Evolutionary conservation across 495 filamentous ascomycete species (phyloP).

Genomic region (Lasiosphaeria hispida): DNA sequence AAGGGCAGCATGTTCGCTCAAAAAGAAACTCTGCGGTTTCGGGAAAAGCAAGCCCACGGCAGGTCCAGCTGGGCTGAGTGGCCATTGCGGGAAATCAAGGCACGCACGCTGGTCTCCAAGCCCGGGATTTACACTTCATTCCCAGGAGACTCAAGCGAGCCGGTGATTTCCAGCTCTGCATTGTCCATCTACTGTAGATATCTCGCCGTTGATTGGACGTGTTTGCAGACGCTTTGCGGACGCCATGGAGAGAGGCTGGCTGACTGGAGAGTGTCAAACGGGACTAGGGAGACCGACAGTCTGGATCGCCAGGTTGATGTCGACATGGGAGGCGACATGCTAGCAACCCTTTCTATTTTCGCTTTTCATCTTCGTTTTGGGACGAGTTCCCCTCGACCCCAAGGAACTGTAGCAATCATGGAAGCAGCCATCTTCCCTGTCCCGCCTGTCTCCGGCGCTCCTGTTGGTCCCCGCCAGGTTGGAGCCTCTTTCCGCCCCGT

Average conservation of each 20-base stretch:
- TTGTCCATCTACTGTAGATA: no score
- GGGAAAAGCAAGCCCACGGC: no score
- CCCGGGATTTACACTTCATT: no score
- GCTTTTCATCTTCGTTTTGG: background rate
- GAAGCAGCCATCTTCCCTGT: background rate
- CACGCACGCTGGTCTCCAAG: no score
- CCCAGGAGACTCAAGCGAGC: no score
- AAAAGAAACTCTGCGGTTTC: no score
- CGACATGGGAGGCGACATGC: conserved; percentile 3
- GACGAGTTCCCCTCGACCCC: background rate
- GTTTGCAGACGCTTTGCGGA: background rate
- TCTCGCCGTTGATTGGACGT: background rate
- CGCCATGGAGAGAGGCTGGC: background rate
- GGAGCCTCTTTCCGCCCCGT: background rate
- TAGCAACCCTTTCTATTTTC: background rate
- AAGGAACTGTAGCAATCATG: background rate
- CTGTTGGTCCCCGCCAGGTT: background rate
- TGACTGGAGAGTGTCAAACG: background rate
- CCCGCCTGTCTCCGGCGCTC: background rate
- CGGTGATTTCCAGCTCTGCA: no score
- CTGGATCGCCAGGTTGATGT: conserved; percentile 14
- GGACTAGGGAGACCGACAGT: conserved; percentile 13
- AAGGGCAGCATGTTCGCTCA: no score
- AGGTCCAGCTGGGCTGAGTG: no score
- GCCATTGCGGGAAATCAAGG: no score